phyloP scores from a whole-genome alignment of 2,329 filamentous ascomycete genomes.

The Aspergillus sp. region DNA sequence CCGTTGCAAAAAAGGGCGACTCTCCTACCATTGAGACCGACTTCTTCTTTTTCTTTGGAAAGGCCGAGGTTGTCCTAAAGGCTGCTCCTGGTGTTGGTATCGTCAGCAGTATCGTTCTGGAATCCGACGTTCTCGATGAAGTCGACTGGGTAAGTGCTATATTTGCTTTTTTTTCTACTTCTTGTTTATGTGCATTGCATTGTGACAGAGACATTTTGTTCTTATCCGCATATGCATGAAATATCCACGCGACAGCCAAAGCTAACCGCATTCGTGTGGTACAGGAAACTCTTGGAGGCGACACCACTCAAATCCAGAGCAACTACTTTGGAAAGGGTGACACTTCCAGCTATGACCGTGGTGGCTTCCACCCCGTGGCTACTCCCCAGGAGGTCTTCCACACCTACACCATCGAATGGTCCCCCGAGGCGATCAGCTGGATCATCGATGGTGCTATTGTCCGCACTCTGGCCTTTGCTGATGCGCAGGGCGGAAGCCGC shows the following conservation, averaged over 20 bases:
- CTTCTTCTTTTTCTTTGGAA: slow-evolving; percentile 99
- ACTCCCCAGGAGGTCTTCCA: slow-evolving; percentile 58
- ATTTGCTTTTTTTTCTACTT: not conserved
- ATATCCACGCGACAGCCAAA: slow-evolving; percentile 55
- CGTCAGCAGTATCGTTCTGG: slow-evolving; percentile 86
- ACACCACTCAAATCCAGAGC: slow-evolving; percentile 62
- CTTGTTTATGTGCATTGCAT: not conserved
- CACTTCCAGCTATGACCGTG: slow-evolving; percentile 78
- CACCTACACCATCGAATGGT: slow-evolving; percentile 67
- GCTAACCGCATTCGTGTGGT: slow-evolving; percentile 35
- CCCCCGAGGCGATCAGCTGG: slow-evolving; percentile 66
- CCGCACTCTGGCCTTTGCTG: slow-evolving; percentile 64
- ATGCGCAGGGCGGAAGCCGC: slow-evolving; percentile 61
- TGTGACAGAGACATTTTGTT: slow-evolving; percentile 35
- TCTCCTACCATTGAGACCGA: slow-evolving; percentile 83
- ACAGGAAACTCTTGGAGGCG: slow-evolving; percentile 44
- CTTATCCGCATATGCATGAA: slow-evolving; percentile 8
- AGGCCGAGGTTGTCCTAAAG: slow-evolving; percentile 82
- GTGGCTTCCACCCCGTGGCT: slow-evolving; percentile 70
- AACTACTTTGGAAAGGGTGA: slow-evolving; percentile 98
- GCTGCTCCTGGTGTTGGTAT: slow-evolving; percentile 86
- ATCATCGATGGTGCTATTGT: slow-evolving; percentile 64
- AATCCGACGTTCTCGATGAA: slow-evolving; percentile 94
- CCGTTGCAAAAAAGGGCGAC: slow-evolving; percentile 75
- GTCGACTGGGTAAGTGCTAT: slow-evolving; percentile 93